Conservation (phyloP, 139 green algal species). For the Micractinium conductrix region DNA sequence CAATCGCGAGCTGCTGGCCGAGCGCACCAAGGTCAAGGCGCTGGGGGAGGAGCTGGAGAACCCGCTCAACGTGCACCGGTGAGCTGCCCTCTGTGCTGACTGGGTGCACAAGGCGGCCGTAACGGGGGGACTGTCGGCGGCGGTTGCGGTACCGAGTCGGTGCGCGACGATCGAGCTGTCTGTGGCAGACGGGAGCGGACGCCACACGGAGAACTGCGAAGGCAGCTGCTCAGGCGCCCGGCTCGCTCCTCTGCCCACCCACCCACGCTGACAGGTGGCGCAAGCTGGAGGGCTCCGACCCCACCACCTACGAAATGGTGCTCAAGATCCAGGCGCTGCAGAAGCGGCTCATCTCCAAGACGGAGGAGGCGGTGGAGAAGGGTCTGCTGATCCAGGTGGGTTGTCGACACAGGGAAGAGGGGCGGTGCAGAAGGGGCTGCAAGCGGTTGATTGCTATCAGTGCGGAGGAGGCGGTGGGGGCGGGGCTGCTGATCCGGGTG, state of each 20-base stretch:
- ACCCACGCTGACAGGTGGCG: conserved; percentile 64
- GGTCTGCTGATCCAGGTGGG: conserved; percentile 81
- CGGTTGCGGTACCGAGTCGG: no score
- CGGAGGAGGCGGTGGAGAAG: conserved; percentile 92
- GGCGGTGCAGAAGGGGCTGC: no score
- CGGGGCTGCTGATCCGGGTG: no score
- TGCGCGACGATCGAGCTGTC: no score
- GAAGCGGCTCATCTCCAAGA: conserved; percentile 90
- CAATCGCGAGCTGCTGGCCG: conserved; percentile 78
- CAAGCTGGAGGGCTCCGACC: conserved; percentile 94
- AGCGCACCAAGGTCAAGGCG: conserved; percentile 82
- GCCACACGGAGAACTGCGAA: no score
- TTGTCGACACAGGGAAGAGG: no score
- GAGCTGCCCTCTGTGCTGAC: background rate
- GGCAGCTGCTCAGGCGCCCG: no score
- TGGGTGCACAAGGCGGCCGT: no score
- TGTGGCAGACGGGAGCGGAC: no score
- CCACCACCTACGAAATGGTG: conserved; percentile 92
- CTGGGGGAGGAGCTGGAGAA: conserved; percentile 94
- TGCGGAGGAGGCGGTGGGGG: background rate
- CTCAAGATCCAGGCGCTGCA: conserved; percentile 96
- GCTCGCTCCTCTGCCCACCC: background rate
- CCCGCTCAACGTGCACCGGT: conserved; percentile 94
- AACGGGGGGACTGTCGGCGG: no score
- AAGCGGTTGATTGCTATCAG: no score